Evolutionary conservation across 257 asterid species (phyloP).

Genomic region (Catharanthus roseus): DNA sequence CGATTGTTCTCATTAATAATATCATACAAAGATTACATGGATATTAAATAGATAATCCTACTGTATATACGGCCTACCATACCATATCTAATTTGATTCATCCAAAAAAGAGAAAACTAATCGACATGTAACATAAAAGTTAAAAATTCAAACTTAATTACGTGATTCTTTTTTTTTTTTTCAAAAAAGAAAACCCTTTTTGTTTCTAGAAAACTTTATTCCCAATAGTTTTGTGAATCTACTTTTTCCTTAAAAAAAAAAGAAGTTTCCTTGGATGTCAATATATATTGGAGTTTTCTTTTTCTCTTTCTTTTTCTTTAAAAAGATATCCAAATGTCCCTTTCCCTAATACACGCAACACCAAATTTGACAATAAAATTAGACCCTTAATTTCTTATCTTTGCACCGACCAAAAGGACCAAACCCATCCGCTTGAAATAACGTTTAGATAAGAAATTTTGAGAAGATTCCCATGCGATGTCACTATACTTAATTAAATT

Average conservation of each 20-base stretch:
- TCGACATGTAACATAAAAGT: too few species aligned
- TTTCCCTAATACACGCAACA: background rate
- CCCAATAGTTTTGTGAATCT: background rate
- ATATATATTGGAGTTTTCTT: background rate
- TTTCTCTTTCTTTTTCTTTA: slow-evolving; percentile 1
- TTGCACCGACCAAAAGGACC: slow-evolving; percentile 5
- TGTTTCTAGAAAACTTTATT: slow-evolving; percentile 8
- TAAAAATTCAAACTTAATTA: too few species aligned
- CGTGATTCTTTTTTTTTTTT: too few species aligned
- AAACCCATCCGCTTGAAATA: background rate
- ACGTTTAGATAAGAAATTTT: background rate
- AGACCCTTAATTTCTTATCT: slow-evolving; percentile 11
- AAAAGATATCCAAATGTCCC: background rate
- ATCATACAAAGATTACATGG: too few species aligned
- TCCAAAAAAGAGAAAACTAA: too few species aligned
- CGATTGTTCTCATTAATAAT: too few species aligned
- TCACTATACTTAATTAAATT: background rate
- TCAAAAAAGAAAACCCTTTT: background rate
- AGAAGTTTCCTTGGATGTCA: background rate
- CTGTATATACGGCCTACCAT: too few species aligned
- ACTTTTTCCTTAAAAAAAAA: background rate
- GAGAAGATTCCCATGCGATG: background rate
- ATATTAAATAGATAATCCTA: too few species aligned
- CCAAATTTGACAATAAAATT: slow-evolving; percentile 2
- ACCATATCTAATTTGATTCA: too few species aligned